These are phyloP conservation scores for Pseudogymnoascus sp. DNA, from an alignment of 2,329 filamentous ascomycete genomes.

Conservation along the genomic window DNA sequence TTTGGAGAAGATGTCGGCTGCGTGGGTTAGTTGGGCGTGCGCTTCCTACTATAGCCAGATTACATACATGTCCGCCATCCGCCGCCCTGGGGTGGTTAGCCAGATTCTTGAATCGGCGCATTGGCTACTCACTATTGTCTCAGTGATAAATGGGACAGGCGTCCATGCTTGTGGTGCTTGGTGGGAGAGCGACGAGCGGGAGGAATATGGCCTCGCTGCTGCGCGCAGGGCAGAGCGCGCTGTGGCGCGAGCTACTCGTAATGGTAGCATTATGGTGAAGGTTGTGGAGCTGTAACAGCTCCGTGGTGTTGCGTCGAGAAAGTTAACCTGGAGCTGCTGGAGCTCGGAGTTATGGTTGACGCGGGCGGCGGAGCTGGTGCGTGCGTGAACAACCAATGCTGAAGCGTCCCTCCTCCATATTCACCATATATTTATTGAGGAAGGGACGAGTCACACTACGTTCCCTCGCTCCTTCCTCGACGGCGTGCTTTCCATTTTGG, in stretches of 20 bases:
- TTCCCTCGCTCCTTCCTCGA: neutral
- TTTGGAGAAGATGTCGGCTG: slow-evolving; percentile 77
- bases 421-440: neutral
- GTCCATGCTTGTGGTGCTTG: slow-evolving; percentile 28
- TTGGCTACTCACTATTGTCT: slow-evolving; percentile 44
- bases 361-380: neutral
- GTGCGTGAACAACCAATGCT: neutral
- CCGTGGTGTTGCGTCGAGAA: neutral
- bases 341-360: neutral
- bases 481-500: neutral
- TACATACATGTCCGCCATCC: slow-evolving; percentile 70
- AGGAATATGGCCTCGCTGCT: slow-evolving; percentile 21
- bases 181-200: slow-evolving; percentile 14
- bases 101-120: slow-evolving; percentile 13
- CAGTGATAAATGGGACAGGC: slow-evolving; percentile 46
- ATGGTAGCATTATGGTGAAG: slow-evolving; percentile 20
- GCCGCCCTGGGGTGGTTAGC: slow-evolving; percentile 47
- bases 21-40: slow-evolving; percentile 18
- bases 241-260: slow-evolving; percentile 21
- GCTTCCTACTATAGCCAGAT: slow-evolving; percentile 20
- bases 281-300: neutral
- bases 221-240: slow-evolving; percentile 18
- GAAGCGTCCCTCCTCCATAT: neutral
- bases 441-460: neutral
- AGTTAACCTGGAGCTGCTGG: neutral